Percentiles rank a stretch among this genome's conserved stretches.
Evolutionary conservation across 2,329 filamentous ascomycete species (phyloP).

Genomic region (Aspergillus terreus): DNA sequence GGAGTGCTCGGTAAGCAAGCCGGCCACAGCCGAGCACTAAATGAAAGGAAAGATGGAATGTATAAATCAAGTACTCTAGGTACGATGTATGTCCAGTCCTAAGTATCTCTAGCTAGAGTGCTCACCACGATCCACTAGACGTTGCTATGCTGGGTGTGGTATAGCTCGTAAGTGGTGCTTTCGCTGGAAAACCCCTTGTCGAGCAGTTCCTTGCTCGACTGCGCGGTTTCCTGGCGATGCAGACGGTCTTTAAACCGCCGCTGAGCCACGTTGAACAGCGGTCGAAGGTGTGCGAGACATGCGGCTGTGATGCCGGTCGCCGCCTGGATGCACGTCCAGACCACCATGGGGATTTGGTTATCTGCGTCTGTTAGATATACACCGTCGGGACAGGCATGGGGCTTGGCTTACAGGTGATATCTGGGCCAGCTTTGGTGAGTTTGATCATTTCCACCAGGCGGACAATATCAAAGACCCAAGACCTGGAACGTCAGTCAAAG

Average conservation of each 20-base stretch:
- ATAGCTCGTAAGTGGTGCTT: neutral
- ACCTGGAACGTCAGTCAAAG: slow-evolving; percentile 11
- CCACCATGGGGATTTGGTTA: slow-evolving; percentile 24
- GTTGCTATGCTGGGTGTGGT: neutral
- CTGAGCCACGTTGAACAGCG: slow-evolving; percentile 19
- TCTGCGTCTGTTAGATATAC: slow-evolving; percentile 9
- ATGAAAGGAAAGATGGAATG: too few relatives aligned
- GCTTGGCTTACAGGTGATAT: slow-evolving; percentile 28
- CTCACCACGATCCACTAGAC: neutral
- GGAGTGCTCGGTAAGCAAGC: too few relatives aligned
- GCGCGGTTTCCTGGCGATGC: slow-evolving; percentile 1
- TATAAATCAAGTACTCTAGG: too few relatives aligned
- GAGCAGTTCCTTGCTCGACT: slow-evolving; percentile 1
- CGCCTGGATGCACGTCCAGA: slow-evolving; percentile 31
- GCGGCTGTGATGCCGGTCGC: slow-evolving; percentile 28
- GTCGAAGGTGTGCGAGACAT: slow-evolving; percentile 27
- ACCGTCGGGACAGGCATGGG: neutral
- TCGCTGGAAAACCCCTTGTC: neutral
- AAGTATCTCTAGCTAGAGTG: too few relatives aligned
- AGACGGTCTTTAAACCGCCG: slow-evolving; percentile 19
- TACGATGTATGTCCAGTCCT: too few relatives aligned
- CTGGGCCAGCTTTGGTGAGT: slow-evolving; percentile 19
- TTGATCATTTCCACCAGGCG: slow-evolving; percentile 25
- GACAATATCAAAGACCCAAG: slow-evolving; percentile 24
- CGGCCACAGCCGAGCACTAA: too few relatives aligned